These are phyloP conservation scores for Bacidia rubella DNA, from an alignment of 495 filamentous ascomycete genomes.

Conservation along the genomic window DNA sequence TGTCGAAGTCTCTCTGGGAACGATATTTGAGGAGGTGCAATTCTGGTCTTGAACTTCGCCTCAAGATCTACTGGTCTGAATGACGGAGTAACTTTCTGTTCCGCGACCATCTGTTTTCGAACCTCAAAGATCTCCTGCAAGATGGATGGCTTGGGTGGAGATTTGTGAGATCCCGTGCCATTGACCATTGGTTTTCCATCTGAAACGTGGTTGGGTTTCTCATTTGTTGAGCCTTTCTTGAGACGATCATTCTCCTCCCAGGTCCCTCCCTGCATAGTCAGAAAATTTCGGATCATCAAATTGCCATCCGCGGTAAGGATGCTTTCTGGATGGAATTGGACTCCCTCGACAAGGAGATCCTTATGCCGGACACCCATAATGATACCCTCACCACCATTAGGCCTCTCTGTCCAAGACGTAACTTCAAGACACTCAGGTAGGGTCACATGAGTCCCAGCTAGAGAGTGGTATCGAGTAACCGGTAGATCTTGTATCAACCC, in stretches of 20 bases:
- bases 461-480: slow-evolving; percentile 91
- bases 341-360: slow-evolving; percentile 75
- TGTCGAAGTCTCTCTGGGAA: slow-evolving; percentile 67
- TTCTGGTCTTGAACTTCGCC: slow-evolving; percentile 67
- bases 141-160: slow-evolving; percentile 62
- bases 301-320: slow-evolving; percentile 85
- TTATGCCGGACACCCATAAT: slow-evolving; percentile 98
- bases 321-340: slow-evolving; percentile 96
- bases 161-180: slow-evolving; percentile 7
- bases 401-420: slow-evolving; percentile 58
- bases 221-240: neutral
- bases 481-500: slow-evolving; percentile 62
- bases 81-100: slow-evolving; percentile 78
- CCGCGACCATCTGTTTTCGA: slow-evolving; percentile 59
- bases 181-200: slow-evolving; percentile 14
- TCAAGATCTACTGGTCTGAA: slow-evolving; percentile 75
- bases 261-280: slow-evolving; percentile 72
- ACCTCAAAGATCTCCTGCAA: slow-evolving; percentile 84
- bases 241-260: slow-evolving; percentile 59
- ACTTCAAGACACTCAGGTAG: slow-evolving; percentile 81
- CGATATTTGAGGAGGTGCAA: slow-evolving; percentile 73
- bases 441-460: slow-evolving; percentile 83
- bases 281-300: slow-evolving; percentile 82
- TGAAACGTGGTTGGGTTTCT: slow-evolving; percentile 13
- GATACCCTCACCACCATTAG: slow-evolving; percentile 53